Evolutionary conservation across 495 filamentous ascomycete species (phyloP), one percentile per base, ranked within the genome.

Genomic region (Barbatosphaeria neglecta): DNA sequence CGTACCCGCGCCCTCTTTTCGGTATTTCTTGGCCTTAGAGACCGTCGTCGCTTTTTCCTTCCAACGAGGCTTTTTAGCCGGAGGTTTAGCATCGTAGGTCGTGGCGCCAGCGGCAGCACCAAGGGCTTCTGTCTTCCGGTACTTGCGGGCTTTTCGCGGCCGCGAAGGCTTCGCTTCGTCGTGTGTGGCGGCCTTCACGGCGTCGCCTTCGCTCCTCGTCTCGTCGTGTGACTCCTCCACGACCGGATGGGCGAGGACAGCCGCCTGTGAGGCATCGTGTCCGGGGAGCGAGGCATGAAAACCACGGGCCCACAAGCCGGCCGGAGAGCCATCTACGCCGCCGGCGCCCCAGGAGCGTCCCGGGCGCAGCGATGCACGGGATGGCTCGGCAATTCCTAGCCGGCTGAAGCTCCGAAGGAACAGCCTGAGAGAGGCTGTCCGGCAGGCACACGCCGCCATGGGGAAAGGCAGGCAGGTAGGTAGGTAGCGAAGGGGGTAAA

Each of bases 321-420:
- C n/a, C n/a, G n/a, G n/a, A n/a, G n/a, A n/a, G n/a, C n/a, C n/a
- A n/a, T n/a, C n/a, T n/a, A n/a, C n/a, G n/a, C n/a, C n/a, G n/a
- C n/a, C n/a, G n/a, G n/a, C n/a, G n/a, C n/a, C n/a, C n/a, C n/a
- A n/a, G n/a, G n/a, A n/a, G n/a, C n/a, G n/a, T n/a, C n/a, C n/a
- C n/a, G n/a, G n/a, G n/a, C n/a, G 2, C 19, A 23, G 6, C 8
- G 19, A 16, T 9, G 17, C 8, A 22, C 39, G 39, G 13, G 31
- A 35, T 1, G 20, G 11, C 22, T 23, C 19, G 13, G 39, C 22
- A 16, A 68, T 20, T 40, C 72, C 63, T 25, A 74, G 39, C 41
- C 68, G 64, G 6, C 67, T 62, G 41, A 79, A 56, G 45, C 60
- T 72, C 22, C 65, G 62, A 10, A 77, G 57, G 44, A 79, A 79